These are phyloP conservation scores for Trametes versicolor DNA, from an alignment of 1,284 basidiomycete genomes.

Conservation along the genomic window DNA sequence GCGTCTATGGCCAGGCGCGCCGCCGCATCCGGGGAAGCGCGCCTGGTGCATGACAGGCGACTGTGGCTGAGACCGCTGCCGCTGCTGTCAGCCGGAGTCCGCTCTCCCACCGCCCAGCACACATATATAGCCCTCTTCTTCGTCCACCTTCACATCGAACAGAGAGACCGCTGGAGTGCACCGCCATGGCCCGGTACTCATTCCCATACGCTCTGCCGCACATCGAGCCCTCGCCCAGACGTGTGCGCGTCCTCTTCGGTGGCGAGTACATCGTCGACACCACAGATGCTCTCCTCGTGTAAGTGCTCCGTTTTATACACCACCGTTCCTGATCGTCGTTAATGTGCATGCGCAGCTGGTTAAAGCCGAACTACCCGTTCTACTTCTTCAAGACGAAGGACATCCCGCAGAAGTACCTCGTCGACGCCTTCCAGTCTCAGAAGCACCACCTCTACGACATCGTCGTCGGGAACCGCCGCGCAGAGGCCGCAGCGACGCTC, in stretches of 20 bases:
- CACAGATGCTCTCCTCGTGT: conserved; percentile 65
- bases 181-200: background rate
- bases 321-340: background rate
- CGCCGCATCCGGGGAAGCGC: background rate
- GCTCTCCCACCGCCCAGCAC: conserved; percentile 11
- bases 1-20: conserved; percentile 30
- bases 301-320: conserved; percentile 38
- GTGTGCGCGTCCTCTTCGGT: conserved; percentile 62
- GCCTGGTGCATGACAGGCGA: conserved; percentile 4
- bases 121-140: conserved; percentile 5
- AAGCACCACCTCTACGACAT: conserved; percentile 54
- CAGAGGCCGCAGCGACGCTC: conserved; percentile 52
- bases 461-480: conserved; percentile 51
- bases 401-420: conserved; percentile 52
- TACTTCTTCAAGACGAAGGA: conserved; percentile 63
- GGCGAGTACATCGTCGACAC: conserved; percentile 65
- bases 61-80: conserved; percentile 4
- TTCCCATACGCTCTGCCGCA: conserved; percentile 41
- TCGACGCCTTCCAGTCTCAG: conserved; percentile 41
- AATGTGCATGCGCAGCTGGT: conserved; percentile 55
- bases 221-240: conserved; percentile 48
- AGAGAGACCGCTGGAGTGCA: conserved; percentile 11
- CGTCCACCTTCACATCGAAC: conserved; percentile 9
- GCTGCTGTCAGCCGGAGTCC: conserved; percentile 20
- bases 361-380: conserved; percentile 58